A percentile compares a stretch with the other conserved stretches of the same genome.
Conservation (phyloP, 306 rosid genomes). For the Cicer cuneatum region DNA sequence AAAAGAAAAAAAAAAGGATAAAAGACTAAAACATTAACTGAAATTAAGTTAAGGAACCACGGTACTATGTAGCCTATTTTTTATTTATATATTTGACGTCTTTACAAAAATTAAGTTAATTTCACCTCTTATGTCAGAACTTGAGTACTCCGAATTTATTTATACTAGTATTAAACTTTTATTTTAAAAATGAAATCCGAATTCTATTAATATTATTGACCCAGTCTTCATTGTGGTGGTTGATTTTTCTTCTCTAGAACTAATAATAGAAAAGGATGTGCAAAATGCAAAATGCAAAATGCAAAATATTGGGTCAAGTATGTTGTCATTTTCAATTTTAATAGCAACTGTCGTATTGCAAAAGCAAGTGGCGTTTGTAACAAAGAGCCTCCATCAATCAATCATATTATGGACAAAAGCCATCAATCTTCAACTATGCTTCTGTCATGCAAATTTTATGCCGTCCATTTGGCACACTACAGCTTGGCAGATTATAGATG, state of each 20-base stretch:
- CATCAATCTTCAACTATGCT: not conserved
- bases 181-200: not conserved
- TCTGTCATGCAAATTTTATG: conserved; percentile 30
- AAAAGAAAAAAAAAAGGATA: too few species aligned
- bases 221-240: not conserved
- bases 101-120: too few species aligned
- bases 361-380: conserved; percentile 15
- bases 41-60: too few species aligned
- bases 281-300: not conserved
- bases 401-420: not conserved
- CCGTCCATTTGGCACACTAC: conserved; percentile 28
- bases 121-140: too few species aligned
- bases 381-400: not conserved
- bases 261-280: not conserved
- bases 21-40: too few species aligned
- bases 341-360: conserved; percentile 9
- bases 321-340: conserved; percentile 17
- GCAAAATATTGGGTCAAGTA: conserved; percentile 17
- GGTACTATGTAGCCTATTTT: too few species aligned
- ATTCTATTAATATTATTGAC: not conserved
- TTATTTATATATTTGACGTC: too few species aligned
- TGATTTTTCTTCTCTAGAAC: conserved; percentile 14
- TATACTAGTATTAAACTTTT: not conserved
- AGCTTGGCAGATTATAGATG: conserved; percentile 21
- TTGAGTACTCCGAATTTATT: too few species aligned